Base-by-base conservation (phyloP, 208 protist genomes). In the Vickermania ingenoplastis region DNA sequence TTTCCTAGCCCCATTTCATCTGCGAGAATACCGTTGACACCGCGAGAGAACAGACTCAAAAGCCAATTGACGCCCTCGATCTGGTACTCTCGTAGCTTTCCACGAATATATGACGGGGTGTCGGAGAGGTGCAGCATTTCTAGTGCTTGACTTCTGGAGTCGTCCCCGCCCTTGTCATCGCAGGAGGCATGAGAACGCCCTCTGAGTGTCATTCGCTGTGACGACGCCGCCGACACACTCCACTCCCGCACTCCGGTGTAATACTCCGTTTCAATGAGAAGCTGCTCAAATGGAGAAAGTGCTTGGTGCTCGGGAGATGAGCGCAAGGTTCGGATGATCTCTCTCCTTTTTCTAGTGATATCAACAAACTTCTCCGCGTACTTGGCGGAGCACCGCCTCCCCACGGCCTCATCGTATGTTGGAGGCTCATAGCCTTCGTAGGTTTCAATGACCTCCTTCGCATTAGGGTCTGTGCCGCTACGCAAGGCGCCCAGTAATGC, bases 1-100 rank as follows among this genome's bases (percentile, higher is more conserved):
- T 97, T 97, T 14, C 93, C 93, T 13, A 98, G 87, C 25, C 98
- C 99, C 98, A 99, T 99, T 79, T 99, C 98, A 77, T 99, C 98
- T 2, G 98, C 98, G 14, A 99, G 81, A 61, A 99, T 99, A 21
- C 96, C 97, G 71, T 99, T 99, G 59, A 99, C 92, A 49, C 91
- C 93, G 58, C 95, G 83, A 25, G 97, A 87, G 67, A 97, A 97
- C 22, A 98, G 75, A 25, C 84, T 77, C 25, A 99, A 83, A 21
- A 99, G 63, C 98, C 98, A 99, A 68, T 99, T 99, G 3, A 99
- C 86, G 4, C 98, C 98, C 62, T 97, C 86, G 4, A 99, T 41
- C 73, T 99, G 98, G 65, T 99, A 99, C 21, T 89, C 76, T 29
- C 97, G 85, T 76, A 99, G 86, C 57, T 79, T 91, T 1, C 91